Percentiles rank a stretch among this genome's conserved stretches.
phyloP scores from a whole-genome alignment of 495 filamentous ascomycete species.

The Friedmanniomyces endolithicus region DNA sequence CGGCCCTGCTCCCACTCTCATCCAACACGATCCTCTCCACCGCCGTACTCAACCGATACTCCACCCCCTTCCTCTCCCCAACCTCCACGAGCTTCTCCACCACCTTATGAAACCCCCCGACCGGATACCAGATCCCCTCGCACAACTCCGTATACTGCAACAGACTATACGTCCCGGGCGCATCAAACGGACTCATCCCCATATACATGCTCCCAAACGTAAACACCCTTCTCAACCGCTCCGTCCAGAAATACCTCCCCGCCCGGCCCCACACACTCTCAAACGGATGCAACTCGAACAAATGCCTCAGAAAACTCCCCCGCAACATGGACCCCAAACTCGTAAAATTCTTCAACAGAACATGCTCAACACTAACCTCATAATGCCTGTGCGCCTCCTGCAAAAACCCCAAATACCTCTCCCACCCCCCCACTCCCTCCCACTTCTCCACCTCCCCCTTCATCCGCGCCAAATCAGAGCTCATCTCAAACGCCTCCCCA shows the following conservation, averaged over 20 bases:
- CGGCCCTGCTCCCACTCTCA: slow-evolving; percentile 34
- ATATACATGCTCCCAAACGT: slow-evolving; percentile 70
- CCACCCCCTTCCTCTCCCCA: slow-evolving; percentile 43
- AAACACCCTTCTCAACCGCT: slow-evolving; percentile 51
- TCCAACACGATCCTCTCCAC: slow-evolving; percentile 39
- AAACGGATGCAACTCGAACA: slow-evolving; percentile 50
- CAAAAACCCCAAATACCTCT: slow-evolving; percentile 48
- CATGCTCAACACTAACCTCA: slow-evolving; percentile 46
- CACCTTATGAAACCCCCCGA: slow-evolving; percentile 49
- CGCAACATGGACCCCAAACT: slow-evolving; percentile 39
- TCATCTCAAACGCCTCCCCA: slow-evolving; percentile 44
- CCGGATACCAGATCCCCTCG: slow-evolving; percentile 63
- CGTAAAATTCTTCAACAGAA: slow-evolving; percentile 52
- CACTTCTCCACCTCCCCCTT: slow-evolving; percentile 53
- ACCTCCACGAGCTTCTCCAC: slow-evolving; percentile 44
- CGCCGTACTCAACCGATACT: slow-evolving; percentile 43
- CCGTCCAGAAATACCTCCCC: slow-evolving; percentile 50
- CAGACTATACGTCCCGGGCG: slow-evolving; percentile 57
- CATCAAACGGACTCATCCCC: slow-evolving; percentile 63
- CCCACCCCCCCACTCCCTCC: slow-evolving; percentile 53
- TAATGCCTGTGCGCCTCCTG: slow-evolving; percentile 53
- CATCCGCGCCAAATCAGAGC: slow-evolving; percentile 49
- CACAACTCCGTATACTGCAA: slow-evolving; percentile 60
- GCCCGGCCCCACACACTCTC: slow-evolving; percentile 50
- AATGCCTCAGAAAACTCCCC: slow-evolving; percentile 38